These are phyloP conservation scores for Vicia sativa DNA, from an alignment of 306 rosid species.

Conservation along the genomic window DNA sequence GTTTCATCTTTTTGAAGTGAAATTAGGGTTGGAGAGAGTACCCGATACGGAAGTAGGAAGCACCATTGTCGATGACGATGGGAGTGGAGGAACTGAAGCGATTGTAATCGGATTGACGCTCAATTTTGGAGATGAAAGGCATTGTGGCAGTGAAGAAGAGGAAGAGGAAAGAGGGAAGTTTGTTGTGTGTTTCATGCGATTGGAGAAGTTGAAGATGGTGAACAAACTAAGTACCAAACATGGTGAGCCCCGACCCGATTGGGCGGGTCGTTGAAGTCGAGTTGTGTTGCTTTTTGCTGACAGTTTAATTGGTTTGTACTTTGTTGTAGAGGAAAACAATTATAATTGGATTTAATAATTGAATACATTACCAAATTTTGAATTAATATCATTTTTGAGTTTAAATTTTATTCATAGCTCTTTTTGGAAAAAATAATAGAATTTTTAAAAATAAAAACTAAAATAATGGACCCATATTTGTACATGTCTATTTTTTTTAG, in stretches of 20 bases:
- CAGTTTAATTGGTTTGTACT: background rate
- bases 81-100: constrained; percentile 39
- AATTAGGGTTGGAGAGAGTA: constrained; percentile 55
- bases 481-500: too few species aligned
- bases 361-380: background rate
- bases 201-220: constrained; percentile 31
- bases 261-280: constrained; percentile 32
- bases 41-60: constrained; percentile 52
- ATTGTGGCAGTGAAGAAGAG: constrained; percentile 26
- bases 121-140: constrained; percentile 51
- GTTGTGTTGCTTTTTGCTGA: background rate
- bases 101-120: constrained; percentile 42
- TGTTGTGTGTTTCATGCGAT: constrained; percentile 33
- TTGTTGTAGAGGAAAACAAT: constrained; percentile 4
- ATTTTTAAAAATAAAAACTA: too few species aligned
- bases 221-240: constrained; percentile 32
- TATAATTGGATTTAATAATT: background rate
- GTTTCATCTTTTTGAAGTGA: constrained; percentile 5
- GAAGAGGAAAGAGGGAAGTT: constrained; percentile 7
- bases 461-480: too few species aligned
- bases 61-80: constrained; percentile 52
- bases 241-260: constrained; percentile 46
- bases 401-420: too few species aligned
- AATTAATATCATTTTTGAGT: background rate
- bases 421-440: too few species aligned